Conservation (phyloP, 352 stramenopile species). For the Phytopythium cucurbitacearum region DNA sequence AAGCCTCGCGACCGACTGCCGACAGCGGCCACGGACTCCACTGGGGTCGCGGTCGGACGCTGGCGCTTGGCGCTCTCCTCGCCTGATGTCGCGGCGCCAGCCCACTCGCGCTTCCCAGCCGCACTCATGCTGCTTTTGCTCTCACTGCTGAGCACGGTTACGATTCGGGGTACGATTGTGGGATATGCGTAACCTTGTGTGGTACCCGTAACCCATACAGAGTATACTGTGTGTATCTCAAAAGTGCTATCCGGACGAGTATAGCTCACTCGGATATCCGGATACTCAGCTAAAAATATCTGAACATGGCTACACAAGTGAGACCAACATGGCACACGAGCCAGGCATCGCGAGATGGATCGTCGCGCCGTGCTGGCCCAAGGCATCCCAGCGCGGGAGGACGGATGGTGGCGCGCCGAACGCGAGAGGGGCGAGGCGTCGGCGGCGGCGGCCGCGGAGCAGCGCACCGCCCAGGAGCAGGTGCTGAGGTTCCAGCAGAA, state of each 20-base stretch:
- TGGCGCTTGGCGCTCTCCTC: slow-evolving; percentile 1
- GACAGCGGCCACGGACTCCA: not conserved
- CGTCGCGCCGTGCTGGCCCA: not conserved
- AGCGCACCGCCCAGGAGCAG: slow-evolving; percentile 40
- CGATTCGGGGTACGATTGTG: too few species aligned
- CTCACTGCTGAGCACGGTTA: too few species aligned
- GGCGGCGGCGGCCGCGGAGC: slow-evolving; percentile 13
- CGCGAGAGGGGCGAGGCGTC: slow-evolving; percentile 13
- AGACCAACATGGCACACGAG: too few species aligned
- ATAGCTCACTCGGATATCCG: too few species aligned
- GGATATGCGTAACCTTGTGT: too few species aligned
- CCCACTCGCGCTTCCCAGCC: slow-evolving; percentile 1
- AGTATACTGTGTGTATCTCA: too few species aligned
- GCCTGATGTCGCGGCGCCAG: not conserved
- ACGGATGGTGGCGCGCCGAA: slow-evolving; percentile 30
- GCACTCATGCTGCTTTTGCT: too few species aligned
- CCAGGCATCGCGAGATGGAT: not conserved
- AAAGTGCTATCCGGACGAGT: too few species aligned
- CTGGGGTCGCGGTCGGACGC: not conserved
- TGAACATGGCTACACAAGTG: too few species aligned
- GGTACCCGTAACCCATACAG: too few species aligned
- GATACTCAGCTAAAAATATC: too few species aligned
- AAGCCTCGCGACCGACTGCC: not conserved
- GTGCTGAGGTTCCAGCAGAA: slow-evolving; percentile 61
- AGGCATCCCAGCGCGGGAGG: too few species aligned